Conservation (phyloP, 495 filamentous ascomycete species). For the Symbiotaphrina buchneri region DNA sequence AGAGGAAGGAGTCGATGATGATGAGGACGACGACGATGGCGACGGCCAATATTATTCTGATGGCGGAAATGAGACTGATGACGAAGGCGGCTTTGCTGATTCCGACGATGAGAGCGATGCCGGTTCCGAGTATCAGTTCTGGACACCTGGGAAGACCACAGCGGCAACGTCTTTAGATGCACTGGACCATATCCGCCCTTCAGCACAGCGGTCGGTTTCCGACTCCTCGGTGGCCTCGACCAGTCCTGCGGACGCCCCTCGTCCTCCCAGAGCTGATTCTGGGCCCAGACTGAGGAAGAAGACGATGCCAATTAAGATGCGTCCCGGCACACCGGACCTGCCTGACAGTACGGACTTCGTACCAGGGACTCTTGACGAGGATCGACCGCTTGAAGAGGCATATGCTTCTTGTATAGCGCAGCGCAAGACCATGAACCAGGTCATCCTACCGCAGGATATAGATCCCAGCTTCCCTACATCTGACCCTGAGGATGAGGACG, state of each 20-base stretch:
- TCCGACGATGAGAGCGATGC: conserved; percentile 68
- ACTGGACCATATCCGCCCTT: conserved; percentile 22
- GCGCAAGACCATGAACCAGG: conserved; percentile 55
- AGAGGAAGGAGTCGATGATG: conserved; percentile 12
- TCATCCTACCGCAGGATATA: conserved; percentile 74
- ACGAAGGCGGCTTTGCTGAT: conserved; percentile 80
- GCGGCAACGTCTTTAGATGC: conserved; percentile 25
- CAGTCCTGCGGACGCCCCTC: conserved; percentile 10
- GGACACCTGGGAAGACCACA: conserved; percentile 32
- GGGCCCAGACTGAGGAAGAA: no score
- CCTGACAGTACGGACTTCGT: conserved; percentile 97
- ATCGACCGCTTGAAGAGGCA: conserved; percentile 77
- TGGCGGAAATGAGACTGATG: conserved; percentile 82
- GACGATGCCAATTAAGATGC: conserved; percentile 26
- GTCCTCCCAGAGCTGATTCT: conserved; percentile 2
- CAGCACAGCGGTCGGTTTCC: conserved; percentile 25
- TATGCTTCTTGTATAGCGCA: conserved; percentile 74
- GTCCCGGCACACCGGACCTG: conserved; percentile 55
- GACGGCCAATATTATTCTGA: conserved; percentile 31
- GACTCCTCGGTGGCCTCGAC: conserved; percentile 42
- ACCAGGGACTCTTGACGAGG: conserved; percentile 89
- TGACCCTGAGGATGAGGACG: conserved; percentile 62
- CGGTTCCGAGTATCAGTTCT: conserved; percentile 52
- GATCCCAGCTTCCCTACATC: conserved; percentile 93
- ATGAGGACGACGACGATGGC: conserved; percentile 15